Conservation (phyloP, 768 basidiomycete genomes). For the Suillus alpinus region DNA sequence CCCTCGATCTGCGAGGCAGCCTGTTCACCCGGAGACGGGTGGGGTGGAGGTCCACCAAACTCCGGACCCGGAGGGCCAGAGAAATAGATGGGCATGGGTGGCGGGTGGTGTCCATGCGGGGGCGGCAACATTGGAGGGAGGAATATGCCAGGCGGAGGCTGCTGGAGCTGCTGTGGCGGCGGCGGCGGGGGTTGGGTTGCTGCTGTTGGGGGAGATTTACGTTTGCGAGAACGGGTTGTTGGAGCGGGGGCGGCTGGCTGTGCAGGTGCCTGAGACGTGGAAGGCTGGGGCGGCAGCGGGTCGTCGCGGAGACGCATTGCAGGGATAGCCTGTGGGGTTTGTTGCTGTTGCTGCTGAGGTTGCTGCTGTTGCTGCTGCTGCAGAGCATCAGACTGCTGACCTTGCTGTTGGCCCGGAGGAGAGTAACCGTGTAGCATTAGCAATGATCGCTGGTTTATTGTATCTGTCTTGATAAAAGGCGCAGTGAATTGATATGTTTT, state of each 20-base stretch:
- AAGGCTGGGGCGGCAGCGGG: conserved; percentile 21
- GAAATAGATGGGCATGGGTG: conserved; percentile 26
- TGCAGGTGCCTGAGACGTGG: conserved; percentile 15
- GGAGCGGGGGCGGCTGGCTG: conserved; percentile 9
- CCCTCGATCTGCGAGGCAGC: conserved; percentile 28
- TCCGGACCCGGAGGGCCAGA: conserved; percentile 27
- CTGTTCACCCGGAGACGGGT: conserved; percentile 19
- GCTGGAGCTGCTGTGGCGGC: conserved; percentile 21
- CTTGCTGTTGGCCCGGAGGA: conserved; percentile 2
- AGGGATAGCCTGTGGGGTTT: conserved; percentile 14
- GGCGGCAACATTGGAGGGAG: conserved; percentile 7
- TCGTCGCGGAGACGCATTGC: conserved; percentile 68
- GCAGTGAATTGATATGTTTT: conserved; percentile 1
- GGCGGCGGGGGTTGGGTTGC: conserved; percentile 12
- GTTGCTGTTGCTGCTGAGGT: conserved; percentile 15
- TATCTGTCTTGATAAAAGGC: neutral
- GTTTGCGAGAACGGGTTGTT: conserved; percentile 49
- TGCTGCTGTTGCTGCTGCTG: conserved; percentile 26
- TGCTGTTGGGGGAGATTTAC: conserved; percentile 60
- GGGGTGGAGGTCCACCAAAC: conserved; percentile 27
- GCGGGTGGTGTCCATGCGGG: conserved; percentile 30
- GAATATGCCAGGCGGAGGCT: conserved; percentile 1
- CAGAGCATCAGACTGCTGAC: conserved; percentile 16
- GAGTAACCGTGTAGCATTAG: conserved; percentile 1
- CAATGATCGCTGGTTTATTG: conserved; percentile 1